Base-by-base conservation (phyloP, 306 rosid genomes). In the Quercus wislizeni region DNA sequence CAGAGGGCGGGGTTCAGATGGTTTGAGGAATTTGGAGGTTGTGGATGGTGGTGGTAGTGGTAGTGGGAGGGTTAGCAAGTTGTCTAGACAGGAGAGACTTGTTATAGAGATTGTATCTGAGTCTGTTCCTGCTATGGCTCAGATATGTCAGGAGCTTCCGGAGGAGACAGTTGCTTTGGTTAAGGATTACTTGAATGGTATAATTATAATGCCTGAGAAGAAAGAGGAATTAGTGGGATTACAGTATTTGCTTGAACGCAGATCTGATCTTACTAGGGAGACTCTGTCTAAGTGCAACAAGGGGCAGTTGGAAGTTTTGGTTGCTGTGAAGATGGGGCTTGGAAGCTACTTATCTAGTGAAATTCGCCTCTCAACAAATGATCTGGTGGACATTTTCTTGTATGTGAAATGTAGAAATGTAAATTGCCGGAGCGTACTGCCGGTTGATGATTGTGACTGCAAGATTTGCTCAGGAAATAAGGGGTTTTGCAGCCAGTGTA, bases 371-470 rank as follows among this genome's bases (percentile, higher is more conserved):
- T 76, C 94, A 18, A 28, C 64, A 18, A 12, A 70, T 46, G 98
- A 96, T 86, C 85, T 91, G 79, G 86, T 89, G 71, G 99, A 96
- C 83, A 76, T 90, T 88, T 93, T 93, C 92, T 85, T 89, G 91
- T 87, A 82, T 74, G 80, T 38, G 83, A 93, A 91, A 67, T 96
- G 99, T 82, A 91, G 89, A 81, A 96, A 92, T 82, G 88, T 88
- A 54, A 86, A 84, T 64, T 96, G 99, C 89, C 87, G 85, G 87
- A 88, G 70, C 75, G 52, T 86, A 62, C 88, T 96, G 80, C 99
- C 99, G 20, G 92, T 93, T 68, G 99, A 96, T 81, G 99, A 96
- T 65, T 96, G 99, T 79, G 99, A 96, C 81, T 96, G 99, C 90
- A 88, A 90, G 89, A 85, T 91, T 82, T 96, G 99, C 84, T 90